These are phyloP conservation scores for Chalaropsis thielavioides DNA, from an alignment of 2,329 filamentous ascomycete species.

Conservation along the genomic window DNA sequence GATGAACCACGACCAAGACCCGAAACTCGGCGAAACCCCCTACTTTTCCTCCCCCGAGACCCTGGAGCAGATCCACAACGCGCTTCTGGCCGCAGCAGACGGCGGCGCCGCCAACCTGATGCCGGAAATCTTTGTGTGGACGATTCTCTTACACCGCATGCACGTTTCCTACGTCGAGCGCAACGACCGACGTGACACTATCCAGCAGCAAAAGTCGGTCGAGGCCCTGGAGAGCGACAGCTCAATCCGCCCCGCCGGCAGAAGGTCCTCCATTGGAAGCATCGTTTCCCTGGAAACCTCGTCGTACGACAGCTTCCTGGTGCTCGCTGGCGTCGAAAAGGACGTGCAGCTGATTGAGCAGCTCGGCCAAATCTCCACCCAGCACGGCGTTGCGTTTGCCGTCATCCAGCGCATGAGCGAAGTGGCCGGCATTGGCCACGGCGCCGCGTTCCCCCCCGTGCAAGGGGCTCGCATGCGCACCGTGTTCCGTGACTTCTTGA, in stretches of 20 bases:
- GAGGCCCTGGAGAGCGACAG: slow-evolving; percentile 37
- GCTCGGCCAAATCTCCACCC: slow-evolving; percentile 35
- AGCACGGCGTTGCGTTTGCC: slow-evolving; percentile 38
- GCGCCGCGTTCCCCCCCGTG: slow-evolving; percentile 36
- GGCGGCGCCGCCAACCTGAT: slow-evolving; percentile 46
- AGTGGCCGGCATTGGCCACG: slow-evolving; percentile 31
- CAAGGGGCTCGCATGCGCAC: slow-evolving; percentile 49
- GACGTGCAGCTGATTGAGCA: slow-evolving; percentile 38
- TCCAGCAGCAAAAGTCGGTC: slow-evolving; percentile 43
- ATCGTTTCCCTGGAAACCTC: slow-evolving; percentile 48
- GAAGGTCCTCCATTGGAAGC: slow-evolving; percentile 46
- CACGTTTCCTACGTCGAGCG: slow-evolving; percentile 47
- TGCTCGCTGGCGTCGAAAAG: slow-evolving; percentile 35
- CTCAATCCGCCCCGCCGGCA: slow-evolving; percentile 29
- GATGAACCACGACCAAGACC: slow-evolving; percentile 36
- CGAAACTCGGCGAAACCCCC: slow-evolving; percentile 27
- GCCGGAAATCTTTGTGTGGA: slow-evolving; percentile 70
- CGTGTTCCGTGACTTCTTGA: slow-evolving; percentile 55
- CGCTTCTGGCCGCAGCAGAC: slow-evolving; percentile 48
- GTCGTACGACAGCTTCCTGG: slow-evolving; percentile 44
- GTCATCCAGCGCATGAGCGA: slow-evolving; percentile 38
- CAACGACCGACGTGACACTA: slow-evolving; percentile 44
- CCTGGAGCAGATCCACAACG: slow-evolving; percentile 57
- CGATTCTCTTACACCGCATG: slow-evolving; percentile 57
- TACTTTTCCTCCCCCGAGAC: slow-evolving; percentile 58